phyloP scores from a whole-genome alignment of 495 filamentous ascomycete species.

The Trichoderma erinaceum region DNA sequence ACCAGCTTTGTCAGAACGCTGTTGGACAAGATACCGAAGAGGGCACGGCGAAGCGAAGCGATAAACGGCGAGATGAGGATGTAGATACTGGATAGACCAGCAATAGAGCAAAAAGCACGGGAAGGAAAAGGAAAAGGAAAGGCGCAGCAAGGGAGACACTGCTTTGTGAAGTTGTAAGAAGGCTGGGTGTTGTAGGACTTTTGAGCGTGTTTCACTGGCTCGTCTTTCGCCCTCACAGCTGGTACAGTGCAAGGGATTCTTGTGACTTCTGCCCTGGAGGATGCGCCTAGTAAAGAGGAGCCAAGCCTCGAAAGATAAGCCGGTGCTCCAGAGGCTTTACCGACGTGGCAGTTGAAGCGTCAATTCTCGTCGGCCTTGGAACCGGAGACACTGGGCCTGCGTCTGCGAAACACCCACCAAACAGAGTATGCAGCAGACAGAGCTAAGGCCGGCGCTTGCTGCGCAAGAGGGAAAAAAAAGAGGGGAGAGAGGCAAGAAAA shows the following conservation, averaged over 20 bases:
- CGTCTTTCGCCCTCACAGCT: neutral
- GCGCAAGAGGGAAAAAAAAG: neutral
- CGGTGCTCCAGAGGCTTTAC: neutral
- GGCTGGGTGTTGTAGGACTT: neutral
- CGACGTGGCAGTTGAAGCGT: neutral
- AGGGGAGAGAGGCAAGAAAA: constrained; percentile 3
- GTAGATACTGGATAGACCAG: neutral
- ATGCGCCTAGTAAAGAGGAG: neutral
- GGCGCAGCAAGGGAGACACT: constrained; percentile 14
- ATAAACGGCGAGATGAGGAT: neutral
- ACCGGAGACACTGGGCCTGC: constrained; percentile 4
- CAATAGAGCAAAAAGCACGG: neutral
- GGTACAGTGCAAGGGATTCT: neutral
- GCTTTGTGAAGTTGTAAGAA: neutral
- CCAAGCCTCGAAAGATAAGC: neutral
- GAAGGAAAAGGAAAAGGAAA: neutral
- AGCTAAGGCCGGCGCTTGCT: constrained; percentile 7
- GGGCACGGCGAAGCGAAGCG: neutral
- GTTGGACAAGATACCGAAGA: neutral
- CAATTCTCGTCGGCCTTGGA: neutral
- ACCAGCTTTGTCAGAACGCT: neutral
- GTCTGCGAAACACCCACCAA: constrained; percentile 7
- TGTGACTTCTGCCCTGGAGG: neutral
- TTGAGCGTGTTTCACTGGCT: neutral
- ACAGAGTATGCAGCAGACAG: constrained; percentile 2